Evolutionary conservation across 108 stramenopile species (phyloP).

Genomic region (Chaetoceros tenuissimus): DNA sequence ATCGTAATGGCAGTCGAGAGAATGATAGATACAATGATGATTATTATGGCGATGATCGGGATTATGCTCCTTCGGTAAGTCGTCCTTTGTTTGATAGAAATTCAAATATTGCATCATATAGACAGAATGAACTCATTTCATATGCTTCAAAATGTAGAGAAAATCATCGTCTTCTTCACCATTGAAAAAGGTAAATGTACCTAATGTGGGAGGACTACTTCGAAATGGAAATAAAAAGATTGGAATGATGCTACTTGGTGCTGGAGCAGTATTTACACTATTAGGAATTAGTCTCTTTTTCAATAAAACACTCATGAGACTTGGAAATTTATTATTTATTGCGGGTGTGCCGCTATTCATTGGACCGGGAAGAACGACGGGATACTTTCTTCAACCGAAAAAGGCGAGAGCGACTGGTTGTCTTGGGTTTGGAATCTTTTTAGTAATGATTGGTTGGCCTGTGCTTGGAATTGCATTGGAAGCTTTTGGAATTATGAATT

Average conservation of each 20-base stretch:
- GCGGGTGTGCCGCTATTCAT: conserved; percentile 79
- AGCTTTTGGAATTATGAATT: conserved; percentile 86
- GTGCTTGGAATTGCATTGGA: conserved; percentile 85
- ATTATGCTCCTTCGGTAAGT: background rate
- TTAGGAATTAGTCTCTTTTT: conserved; percentile 89
- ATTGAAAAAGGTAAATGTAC: background rate
- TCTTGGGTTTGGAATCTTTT: conserved; percentile 64
- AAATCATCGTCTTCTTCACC: background rate
- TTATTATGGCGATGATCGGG: background rate
- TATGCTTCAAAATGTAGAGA: background rate
- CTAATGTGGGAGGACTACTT: background rate
- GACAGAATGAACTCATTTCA: no score
- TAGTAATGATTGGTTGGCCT: conserved; percentile 83
- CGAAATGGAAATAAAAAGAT: conserved; percentile 51
- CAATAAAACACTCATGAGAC: conserved; percentile 88
- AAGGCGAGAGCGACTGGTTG: conserved; percentile 81
- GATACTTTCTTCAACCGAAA: conserved; percentile 83
- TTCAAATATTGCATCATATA: no score
- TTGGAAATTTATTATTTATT: conserved; percentile 85
- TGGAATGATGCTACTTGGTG: conserved; percentile 59
- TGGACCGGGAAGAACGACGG: conserved; percentile 78
- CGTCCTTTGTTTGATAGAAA: background rate
- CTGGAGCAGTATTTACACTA: conserved; percentile 62
- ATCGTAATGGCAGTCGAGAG: background rate
- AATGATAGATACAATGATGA: background rate